Percentiles rank a stretch among this genome's conserved stretches.
These are phyloP conservation scores for Blumeriella jaapii DNA, from an alignment of 2,329 filamentous ascomycete genomes.

Conservation along the genomic window DNA sequence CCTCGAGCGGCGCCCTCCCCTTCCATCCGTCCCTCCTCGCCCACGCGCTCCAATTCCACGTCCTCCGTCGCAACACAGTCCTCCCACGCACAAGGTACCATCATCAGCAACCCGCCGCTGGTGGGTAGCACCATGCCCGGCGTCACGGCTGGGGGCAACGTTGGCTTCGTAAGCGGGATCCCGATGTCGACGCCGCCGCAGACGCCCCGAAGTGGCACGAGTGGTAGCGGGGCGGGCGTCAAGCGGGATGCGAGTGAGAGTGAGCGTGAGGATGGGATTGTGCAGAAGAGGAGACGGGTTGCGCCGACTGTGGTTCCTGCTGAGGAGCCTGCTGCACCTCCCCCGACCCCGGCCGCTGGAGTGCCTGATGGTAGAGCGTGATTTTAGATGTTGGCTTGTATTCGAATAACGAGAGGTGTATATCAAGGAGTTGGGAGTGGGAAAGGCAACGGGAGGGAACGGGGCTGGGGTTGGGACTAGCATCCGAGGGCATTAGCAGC, in stretches of 20 bases:
- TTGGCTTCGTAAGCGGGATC: conserved; percentile 39
- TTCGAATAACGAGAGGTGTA: no score
- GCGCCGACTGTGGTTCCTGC: no score
- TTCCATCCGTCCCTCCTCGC: conserved; percentile 54
- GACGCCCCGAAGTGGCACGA: conserved; percentile 61
- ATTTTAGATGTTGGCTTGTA: no score
- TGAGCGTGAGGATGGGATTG: conserved; percentile 41
- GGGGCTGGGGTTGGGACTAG: no score
- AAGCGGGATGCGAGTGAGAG: conserved; percentile 43
- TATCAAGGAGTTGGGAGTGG: no score
- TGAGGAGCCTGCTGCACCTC: no score
- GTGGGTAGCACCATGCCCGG: conserved; percentile 67
- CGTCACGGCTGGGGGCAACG: conserved; percentile 54
- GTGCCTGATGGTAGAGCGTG: no score
- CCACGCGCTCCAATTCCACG: conserved; percentile 73
- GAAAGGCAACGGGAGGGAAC: no score
- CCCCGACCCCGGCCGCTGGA: no score
- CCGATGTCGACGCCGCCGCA: conserved; percentile 84
- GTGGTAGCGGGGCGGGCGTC: conserved; percentile 40
- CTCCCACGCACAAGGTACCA: conserved; percentile 32
- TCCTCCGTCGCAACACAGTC: conserved; percentile 65
- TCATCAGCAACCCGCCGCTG: conserved; percentile 68
- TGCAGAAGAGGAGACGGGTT: conserved; percentile 55
- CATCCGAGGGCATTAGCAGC: no score
- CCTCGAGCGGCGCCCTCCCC: conserved; percentile 40